Conservation (phyloP, 2,329 filamentous ascomycete species). For the Diaporthe velutina region DNA sequence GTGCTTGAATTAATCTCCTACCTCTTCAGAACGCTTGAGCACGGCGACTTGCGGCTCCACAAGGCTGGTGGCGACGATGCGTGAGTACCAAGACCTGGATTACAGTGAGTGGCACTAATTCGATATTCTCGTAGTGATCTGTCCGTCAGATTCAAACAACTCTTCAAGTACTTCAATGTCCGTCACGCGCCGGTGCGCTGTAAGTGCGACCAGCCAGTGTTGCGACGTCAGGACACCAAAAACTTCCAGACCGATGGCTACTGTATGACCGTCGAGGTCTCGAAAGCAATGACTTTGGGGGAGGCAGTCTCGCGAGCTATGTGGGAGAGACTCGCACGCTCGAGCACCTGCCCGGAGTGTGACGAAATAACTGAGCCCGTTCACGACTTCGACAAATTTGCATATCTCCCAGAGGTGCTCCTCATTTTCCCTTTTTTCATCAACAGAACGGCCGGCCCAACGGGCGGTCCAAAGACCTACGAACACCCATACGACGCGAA, state of each 20-base stretch:
- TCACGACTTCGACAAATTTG: background rate
- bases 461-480: background rate
- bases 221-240: background rate
- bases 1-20: background rate
- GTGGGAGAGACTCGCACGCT: background rate
- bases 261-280: background rate
- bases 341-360: background rate
- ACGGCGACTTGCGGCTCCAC: background rate
- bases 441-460: background rate
- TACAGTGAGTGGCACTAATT: background rate
- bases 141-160: background rate
- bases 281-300: background rate
- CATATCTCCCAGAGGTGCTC: slow-evolving; percentile 10
- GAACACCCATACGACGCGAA: background rate
- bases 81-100: background rate
- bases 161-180: background rate
- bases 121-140: background rate
- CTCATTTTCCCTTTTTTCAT: background rate
- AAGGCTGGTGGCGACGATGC: background rate
- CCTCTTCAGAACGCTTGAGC: background rate
- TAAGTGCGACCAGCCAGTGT: background rate
- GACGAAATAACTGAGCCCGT: background rate
- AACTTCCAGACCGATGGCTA: background rate
- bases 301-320: background rate
- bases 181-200: background rate